Evolutionary conservation across 345 rosid genomes (phyloP).

Genomic region (Camelina neglecta): DNA sequence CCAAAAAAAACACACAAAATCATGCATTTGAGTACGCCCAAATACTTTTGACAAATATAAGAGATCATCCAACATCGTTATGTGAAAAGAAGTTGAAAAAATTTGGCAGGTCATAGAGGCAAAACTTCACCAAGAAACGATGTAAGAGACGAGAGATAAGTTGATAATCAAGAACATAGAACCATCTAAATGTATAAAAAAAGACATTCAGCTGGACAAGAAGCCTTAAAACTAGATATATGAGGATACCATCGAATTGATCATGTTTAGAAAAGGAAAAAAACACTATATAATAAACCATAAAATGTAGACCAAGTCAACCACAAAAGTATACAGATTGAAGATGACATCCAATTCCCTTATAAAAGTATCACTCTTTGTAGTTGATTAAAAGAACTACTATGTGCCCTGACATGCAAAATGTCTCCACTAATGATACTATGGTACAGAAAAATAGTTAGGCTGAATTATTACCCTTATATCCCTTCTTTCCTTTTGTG

Average conservation of each 20-base stretch:
- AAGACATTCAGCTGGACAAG: constrained; percentile 6
- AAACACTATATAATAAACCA: not conserved
- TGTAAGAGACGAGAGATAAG: constrained; percentile 3
- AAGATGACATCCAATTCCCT: constrained; percentile 6
- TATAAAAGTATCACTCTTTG: not conserved
- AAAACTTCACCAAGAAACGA: constrained; percentile 1
- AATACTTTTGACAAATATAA: not conserved
- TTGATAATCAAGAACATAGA: constrained; percentile 3
- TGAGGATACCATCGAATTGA: not conserved
- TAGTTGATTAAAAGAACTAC: not conserved
- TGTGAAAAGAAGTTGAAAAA: constrained; percentile 23
- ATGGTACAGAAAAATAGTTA: not conserved
- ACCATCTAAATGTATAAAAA: constrained; percentile 9
- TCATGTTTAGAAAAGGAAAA: not conserved
- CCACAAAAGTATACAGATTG: constrained; percentile 3
- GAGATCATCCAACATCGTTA: constrained; percentile 4
- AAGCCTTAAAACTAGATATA: not conserved
- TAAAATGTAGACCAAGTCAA: not conserved
- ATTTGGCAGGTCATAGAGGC: not conserved
- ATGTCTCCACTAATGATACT: not conserved
- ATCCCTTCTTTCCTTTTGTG: constrained; percentile 83
- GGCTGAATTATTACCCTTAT: constrained; percentile 59
- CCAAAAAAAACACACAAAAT: constrained; percentile 10
- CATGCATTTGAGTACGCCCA: not conserved
- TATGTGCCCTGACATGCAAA: not conserved